Evolutionary conservation across 2,329 filamentous ascomycete species (phyloP), one percentile per base, ranked within the genome.

Genomic region (Verticillium nonalfalfae): DNA sequence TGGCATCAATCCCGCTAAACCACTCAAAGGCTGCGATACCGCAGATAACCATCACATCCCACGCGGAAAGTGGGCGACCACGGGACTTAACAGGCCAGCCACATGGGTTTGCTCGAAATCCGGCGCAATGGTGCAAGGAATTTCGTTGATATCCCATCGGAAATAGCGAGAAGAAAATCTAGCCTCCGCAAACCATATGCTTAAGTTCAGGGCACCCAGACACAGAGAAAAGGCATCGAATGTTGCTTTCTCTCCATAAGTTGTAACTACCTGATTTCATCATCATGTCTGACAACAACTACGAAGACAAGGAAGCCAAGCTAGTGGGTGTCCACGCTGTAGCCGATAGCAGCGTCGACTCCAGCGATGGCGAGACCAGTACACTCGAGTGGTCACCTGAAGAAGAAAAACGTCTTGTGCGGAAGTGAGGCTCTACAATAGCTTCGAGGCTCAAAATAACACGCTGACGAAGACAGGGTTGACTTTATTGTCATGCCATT

Each of bases 401-500:
- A 57, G 70, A 72, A 38, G 70, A 72, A 58, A 66, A 66, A 45
- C 61, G 59, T 14, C 57, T 72, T 18, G 63, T 72, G 34, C 67
- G 69, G 40, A 71, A 71, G 70, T 72, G 45, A 64, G 68, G n/a
- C 21, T 57, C 52, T 26, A 58, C 2, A 31, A 5, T 2, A 3
- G 2, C 10, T 33, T 18, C 3, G 18, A 11, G 9, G 11, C 26
- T 60, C 56, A 15, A 15, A 14, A 54, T 15, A 38, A 34, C 26
- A 39, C 58, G 45, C n/a, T 39, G 14, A 59, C 34, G 34, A n/a
- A 33, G 38, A 18, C 59, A 82, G 79, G 66, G 71, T 79, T 13
- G 80, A 82, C 59, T 64, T 72, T 10, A 74, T 75, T 9, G 74
- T 82, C 1, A 75, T 83, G 52, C 79, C 78, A 0, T 69, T 82